A percentile compares a stretch with the other conserved stretches of the same genome.
These are phyloP conservation scores for Termitomyces sp. DNA, from an alignment of 768 basidiomycete genomes.

Conservation along the genomic window DNA sequence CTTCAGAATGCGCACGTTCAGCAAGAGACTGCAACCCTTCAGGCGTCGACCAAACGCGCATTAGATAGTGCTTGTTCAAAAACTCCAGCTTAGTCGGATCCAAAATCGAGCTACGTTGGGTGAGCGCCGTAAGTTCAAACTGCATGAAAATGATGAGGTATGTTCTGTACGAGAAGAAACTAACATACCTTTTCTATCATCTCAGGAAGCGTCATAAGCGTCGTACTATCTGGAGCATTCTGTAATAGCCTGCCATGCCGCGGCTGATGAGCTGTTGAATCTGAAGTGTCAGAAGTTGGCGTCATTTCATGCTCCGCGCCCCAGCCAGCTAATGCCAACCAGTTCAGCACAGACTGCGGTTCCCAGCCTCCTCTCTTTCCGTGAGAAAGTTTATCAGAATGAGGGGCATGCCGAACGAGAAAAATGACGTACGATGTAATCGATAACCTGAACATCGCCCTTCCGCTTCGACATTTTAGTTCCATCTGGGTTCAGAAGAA, in stretches of 20 bases:
- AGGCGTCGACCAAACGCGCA: slow-evolving; percentile 47
- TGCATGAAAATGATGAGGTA: slow-evolving; percentile 22
- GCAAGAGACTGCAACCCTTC: slow-evolving; percentile 54
- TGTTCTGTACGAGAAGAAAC: not conserved
- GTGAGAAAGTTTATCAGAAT: slow-evolving; percentile 1
- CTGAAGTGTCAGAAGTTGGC: slow-evolving; percentile 15
- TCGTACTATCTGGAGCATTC: slow-evolving; percentile 62
- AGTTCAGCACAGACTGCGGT: slow-evolving; percentile 84
- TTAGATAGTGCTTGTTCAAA: slow-evolving; percentile 85
- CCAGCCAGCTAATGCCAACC: slow-evolving; percentile 95
- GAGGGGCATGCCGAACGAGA: not conserved
- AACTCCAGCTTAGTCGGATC: slow-evolving; percentile 79
- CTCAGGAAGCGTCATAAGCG: slow-evolving; percentile 62
- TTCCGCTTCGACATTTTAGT: slow-evolving; percentile 94
- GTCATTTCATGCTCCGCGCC: slow-evolving; percentile 49
- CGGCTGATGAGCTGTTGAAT: slow-evolving; percentile 18
- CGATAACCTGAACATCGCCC: slow-evolving; percentile 82
- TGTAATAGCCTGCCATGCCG: slow-evolving; percentile 21
- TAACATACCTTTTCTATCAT: slow-evolving; percentile 51
- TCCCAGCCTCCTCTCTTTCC: slow-evolving; percentile 84
- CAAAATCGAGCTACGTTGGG: slow-evolving; percentile 80
- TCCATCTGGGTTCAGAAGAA: slow-evolving; percentile 87
- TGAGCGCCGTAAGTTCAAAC: slow-evolving; percentile 78
- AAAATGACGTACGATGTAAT: slow-evolving; percentile 67
- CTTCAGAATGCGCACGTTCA: slow-evolving; percentile 44